Conservation (phyloP, 2,329 filamentous ascomycete genomes). For the Lithohypha guttulata region DNA sequence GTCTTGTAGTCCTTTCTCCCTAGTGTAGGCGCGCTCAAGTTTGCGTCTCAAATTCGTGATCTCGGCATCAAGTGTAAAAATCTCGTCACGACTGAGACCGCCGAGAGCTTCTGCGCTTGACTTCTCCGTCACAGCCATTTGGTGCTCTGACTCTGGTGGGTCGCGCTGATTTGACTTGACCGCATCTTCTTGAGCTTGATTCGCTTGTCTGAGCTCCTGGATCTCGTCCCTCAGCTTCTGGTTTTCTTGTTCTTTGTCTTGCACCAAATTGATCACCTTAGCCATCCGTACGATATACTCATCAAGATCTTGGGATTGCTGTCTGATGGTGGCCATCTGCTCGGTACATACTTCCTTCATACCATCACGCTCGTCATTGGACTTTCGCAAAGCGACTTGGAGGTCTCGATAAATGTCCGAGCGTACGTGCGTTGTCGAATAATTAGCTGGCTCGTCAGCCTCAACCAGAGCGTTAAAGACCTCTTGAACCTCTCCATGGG, state of each 20-base stretch:
- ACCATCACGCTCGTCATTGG: conserved; percentile 1
- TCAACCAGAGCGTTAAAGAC: conserved; percentile 1
- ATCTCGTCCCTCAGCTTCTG: background rate
- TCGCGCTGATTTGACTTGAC: background rate
- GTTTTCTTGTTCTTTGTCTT: conserved; percentile 7
- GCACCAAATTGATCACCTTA: background rate
- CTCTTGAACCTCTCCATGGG: conserved; percentile 1
- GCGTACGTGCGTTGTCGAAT: background rate
- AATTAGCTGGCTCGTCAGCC: background rate
- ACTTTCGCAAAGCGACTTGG: background rate
- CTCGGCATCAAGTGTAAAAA: conserved; percentile 4
- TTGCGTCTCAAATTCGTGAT: conserved; percentile 8
- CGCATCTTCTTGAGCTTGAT: background rate
- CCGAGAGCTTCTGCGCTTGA: background rate
- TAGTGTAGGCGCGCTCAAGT: conserved; percentile 1
- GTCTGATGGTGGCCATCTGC: conserved; percentile 3
- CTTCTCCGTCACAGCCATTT: background rate
- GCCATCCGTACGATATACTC: conserved; percentile 5
- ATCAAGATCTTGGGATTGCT: conserved; percentile 5
- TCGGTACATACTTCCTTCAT: conserved; percentile 6
- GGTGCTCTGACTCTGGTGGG: background rate
- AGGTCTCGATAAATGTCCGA: background rate
- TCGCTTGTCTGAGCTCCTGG: background rate
- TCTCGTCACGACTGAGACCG: background rate
- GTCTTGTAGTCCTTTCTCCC: conserved; percentile 1